Conservation (phyloP, 371 early-diverging fungal genomes). For the Apophysomyces ossiformis region DNA sequence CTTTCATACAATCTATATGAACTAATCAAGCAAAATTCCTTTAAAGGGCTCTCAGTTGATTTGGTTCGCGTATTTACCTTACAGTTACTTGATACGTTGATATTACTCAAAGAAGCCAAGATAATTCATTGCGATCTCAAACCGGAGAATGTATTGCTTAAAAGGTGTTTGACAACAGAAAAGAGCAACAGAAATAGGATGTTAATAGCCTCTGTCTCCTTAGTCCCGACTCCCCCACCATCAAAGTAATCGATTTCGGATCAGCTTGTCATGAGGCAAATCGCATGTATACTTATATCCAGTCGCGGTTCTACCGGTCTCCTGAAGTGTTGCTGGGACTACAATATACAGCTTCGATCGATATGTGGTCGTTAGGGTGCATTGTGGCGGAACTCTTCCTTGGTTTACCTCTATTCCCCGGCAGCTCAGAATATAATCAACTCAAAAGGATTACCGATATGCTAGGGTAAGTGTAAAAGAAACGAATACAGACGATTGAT, state of each 20-base stretch:
- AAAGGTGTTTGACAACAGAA: slow-evolving; percentile 56
- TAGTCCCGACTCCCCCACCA: slow-evolving; percentile 78
- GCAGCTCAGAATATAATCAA: slow-evolving; percentile 95
- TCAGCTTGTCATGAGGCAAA: slow-evolving; percentile 93
- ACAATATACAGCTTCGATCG: slow-evolving; percentile 92
- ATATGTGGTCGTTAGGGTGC: slow-evolving; percentile 99
- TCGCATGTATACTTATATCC: slow-evolving; percentile 95
- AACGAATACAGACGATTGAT: neutral
- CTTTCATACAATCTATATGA: slow-evolving; percentile 97
- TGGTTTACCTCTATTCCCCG: slow-evolving; percentile 94
- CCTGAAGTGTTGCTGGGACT: slow-evolving; percentile 97
- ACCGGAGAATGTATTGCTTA: slow-evolving; percentile 93
- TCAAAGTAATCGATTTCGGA: slow-evolving; percentile 99
- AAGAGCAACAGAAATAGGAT: neutral
- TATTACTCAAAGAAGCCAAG: slow-evolving; percentile 80
- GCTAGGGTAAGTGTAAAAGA: slow-evolving; percentile 64
- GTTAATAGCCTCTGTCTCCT: neutral
- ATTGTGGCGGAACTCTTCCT: slow-evolving; percentile 97
- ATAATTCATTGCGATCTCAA: slow-evolving; percentile 95
- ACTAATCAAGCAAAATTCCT: slow-evolving; percentile 94
- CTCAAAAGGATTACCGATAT: slow-evolving; percentile 87
- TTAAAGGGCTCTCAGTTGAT: slow-evolving; percentile 88
- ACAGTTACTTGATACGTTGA: slow-evolving; percentile 87
- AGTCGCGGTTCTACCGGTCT: slow-evolving; percentile 96
- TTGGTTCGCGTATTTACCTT: slow-evolving; percentile 85